Base-by-base conservation (phyloP, 2,329 filamentous ascomycete species). In the Penicillium brasilianum region DNA sequence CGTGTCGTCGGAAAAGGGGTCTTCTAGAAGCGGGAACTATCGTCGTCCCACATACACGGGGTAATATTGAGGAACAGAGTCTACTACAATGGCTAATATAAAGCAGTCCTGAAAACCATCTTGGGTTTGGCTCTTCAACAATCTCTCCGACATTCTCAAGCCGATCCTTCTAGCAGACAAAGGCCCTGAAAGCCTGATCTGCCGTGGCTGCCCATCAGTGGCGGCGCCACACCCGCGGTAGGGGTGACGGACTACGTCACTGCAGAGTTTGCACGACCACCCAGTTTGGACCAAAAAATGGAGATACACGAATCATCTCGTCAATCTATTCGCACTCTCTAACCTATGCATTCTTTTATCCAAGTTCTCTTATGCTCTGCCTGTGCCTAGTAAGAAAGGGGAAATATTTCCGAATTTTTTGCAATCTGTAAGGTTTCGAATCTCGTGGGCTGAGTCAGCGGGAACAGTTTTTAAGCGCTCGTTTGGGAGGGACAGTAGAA, bases 201-300 rank as follows among this genome's bases (percentile, higher is more conserved):
- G 18, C 48, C 11, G 16, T 50, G 9, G 32, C 41, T 18, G 41
- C n/a, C 57, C 50, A 58, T 53, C 54, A 30, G 61, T 63, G 61
- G 61, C 61, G 61, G 54, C 58, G 61, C 61, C 61, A 63, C 61
- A 63, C 36, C 61, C 61, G 61, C 39, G 51, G 41, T 34, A 44
- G 46, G 60, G 46, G 60, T 57, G 20, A 51, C 46, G 52, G 36
- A 13, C 57, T 58, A 41, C 60, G 62, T 65, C 60, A 63, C 43
- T 62, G 62, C 54, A 64, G 59, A 64, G 22, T 62, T 48, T 64
- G 50, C 54, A 18, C 25, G 13, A 22, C 16, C 9, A 11, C 32
- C 32, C n/a, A n/a, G n/a, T n/a, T n/a, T n/a, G n/a, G n/a, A n/a
- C n/a, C n/a, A n/a, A 28, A 28, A 28, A 3, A 28, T 28, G 25